Conservation (phyloP, 2,329 filamentous ascomycete genomes). For the Colletotrichum lindemuthianum region DNA sequence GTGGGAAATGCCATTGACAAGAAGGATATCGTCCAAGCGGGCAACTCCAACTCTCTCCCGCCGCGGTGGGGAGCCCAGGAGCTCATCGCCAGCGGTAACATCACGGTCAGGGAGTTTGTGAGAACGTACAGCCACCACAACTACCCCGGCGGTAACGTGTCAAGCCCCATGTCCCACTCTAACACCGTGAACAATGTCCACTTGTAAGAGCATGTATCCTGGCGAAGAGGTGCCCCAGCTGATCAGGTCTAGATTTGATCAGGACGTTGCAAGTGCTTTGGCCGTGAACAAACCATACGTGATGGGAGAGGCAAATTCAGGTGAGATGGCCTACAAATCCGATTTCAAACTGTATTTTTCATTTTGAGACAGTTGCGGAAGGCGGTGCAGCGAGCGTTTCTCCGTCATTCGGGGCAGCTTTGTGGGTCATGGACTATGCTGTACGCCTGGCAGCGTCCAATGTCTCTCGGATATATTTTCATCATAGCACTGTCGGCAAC, state of each 20-base stretch:
- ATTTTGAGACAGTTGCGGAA: constrained; percentile 7
- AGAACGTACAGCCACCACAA: constrained; percentile 58
- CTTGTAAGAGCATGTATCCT: not conserved
- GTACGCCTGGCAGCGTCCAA: constrained; percentile 25
- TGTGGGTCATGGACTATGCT: constrained; percentile 53
- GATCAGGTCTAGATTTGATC: constrained; percentile 47
- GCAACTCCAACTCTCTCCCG: constrained; percentile 50
- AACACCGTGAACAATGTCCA: constrained; percentile 49
- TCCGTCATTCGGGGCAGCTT: constrained; percentile 51
- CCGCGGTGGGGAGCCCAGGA: constrained; percentile 51
- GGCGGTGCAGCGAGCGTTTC: constrained; percentile 27
- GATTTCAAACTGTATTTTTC: not conserved
- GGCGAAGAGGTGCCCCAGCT: not conserved
- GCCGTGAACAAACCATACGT: constrained; percentile 54
- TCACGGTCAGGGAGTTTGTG: constrained; percentile 50
- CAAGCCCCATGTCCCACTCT: constrained; percentile 56
- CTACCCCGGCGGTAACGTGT: constrained; percentile 56
- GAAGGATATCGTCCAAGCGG: constrained; percentile 51
- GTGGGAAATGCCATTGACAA: constrained; percentile 48
- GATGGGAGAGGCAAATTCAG: constrained; percentile 61
- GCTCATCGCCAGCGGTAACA: constrained; percentile 50
- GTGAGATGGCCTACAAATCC: constrained; percentile 40
- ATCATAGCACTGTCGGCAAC: constrained; percentile 62
- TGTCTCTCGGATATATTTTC: constrained; percentile 52
- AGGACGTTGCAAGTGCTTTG: constrained; percentile 52